Percentiles rank a stretch among this genome's conserved stretches.
phyloP scores from a whole-genome alignment of 768 basidiomycete species.

The Lactifluus subvellereus region DNA sequence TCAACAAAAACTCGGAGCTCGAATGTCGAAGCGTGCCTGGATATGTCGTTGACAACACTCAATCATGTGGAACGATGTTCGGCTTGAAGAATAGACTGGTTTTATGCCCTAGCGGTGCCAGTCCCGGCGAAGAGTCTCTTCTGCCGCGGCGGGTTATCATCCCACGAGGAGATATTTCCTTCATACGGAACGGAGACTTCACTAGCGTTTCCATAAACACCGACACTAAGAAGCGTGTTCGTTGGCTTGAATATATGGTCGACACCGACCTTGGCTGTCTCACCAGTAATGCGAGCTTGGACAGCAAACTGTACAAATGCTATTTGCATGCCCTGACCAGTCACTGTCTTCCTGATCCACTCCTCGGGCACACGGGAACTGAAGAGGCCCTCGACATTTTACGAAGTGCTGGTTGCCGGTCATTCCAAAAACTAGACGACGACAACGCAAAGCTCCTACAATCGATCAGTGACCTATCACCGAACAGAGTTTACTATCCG shows the following conservation, averaged over 20 bases:
- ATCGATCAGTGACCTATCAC: conserved; percentile 1
- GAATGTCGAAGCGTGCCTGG: too few species aligned
- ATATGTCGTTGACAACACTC: too few species aligned
- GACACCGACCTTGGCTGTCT: conserved; percentile 23
- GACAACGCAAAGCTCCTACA: not conserved
- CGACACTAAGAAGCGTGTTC: not conserved
- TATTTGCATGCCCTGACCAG: too few species aligned
- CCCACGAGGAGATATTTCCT: too few species aligned
- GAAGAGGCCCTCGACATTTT: too few species aligned
- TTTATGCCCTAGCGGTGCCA: not conserved
- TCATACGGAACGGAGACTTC: not conserved
- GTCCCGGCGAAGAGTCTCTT: not conserved
- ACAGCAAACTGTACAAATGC: too few species aligned
- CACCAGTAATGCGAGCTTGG: too few species aligned
- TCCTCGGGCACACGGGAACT: too few species aligned
- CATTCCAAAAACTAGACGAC: conserved; percentile 35
- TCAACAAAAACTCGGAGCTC: too few species aligned
- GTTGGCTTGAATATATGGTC: conserved; percentile 31
- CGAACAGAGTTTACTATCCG: not conserved
- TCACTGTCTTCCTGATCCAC: too few species aligned
- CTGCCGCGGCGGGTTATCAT: too few species aligned
- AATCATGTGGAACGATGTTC: conserved; percentile 39
- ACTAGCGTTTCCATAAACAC: conserved; percentile 1
- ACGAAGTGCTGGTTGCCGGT: conserved; percentile 25
- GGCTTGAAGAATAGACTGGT: conserved; percentile 32